Evolutionary conservation across 169 alveolate species (phyloP), one percentile per base, ranked within the genome.

Genomic region (Theileria luwenshuni): DNA sequence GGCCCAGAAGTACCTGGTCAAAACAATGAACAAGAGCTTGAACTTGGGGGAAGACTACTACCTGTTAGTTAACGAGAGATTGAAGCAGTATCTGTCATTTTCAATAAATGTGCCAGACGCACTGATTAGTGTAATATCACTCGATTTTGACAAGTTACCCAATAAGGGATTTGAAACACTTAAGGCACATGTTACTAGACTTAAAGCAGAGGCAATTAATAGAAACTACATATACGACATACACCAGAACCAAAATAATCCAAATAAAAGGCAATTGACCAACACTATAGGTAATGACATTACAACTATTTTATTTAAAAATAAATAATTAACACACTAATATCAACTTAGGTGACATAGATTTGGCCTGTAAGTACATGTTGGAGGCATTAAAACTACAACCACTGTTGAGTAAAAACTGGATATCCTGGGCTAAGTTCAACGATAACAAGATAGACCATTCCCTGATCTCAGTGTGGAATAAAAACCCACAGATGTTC

Each of bases 361-460:
- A 72, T 41, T 25, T 64, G 59, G 74, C 84, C n/a, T 45, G 54
- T 59, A 86, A 56, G 32, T 68, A 54, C 21, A 69, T 87, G 75
- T 69, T 87, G 35, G 87, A 84, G 25, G 77, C 93, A 7, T 52
- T 87, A 17, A 87, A 87, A 51, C 77, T 87, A 13, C 86, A 87
- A 41, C 93, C 93, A 25, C 65, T 85, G 42, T 30, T 80, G 60
- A 67, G 90, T 32, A 85, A 88, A 38, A 85, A 81, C 49, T 87
- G 93, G 93, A 68, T 85, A 28, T 45, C 86, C 2, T 87, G 93
- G 93, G 93, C 93, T 17, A 77, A 83, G 70, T 77, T 77, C 60
- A 81, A 74, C 61, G 89, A 81, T 56, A 79, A 79, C 27, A 67
- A 74, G 41, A 79, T 79, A 25, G 86, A 79, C 58, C 86, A 62